Evolutionary conservation across 495 filamentous ascomycete genomes (phyloP), one percentile per base, ranked within the genome.

Genomic region (Podospora conica): DNA sequence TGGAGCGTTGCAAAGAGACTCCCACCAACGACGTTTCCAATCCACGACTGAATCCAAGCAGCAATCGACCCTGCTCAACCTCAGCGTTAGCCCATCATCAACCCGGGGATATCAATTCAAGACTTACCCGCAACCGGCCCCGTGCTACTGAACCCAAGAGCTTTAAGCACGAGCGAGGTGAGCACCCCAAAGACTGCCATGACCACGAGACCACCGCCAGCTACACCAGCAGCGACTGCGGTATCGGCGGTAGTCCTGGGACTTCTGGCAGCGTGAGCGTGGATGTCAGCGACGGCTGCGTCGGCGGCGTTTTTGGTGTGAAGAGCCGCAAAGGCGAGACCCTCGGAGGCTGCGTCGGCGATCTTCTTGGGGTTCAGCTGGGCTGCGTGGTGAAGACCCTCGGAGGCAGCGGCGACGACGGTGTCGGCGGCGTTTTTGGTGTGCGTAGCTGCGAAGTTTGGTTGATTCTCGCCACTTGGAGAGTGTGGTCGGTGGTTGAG

Each of bases 11-110:
- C 65, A 18, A 71, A 74, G 3, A n/a, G 2, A 25, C 69, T 68
- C 1, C 67, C 65, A 9, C 60, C 66, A 1, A 20, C 68, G 11
- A 70, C 66, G 21, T 70, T 69, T 20, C 69, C 68, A 59, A 70
- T 67, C 1, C 3, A 15, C 18, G 53, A 24, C 9, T 74, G 72
- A 6, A 40, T 24, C 2, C 40, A 56, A 0, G 72, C 67, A 3
- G 72, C 72, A 0, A 69, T n/a, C 0, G 69, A 66, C 6, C 59
- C 72, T 74, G 27, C 56, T n/a, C n/a, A 15, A 24, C 9, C 10
- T 18, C 18, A 5, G 0, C 5, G 9, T 63, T 15, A 63, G 48
- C 22, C 7, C 9, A 24, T 23, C 55, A 6, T 21, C 9, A 22
- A 2, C 55, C n/a, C 12, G 3, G 5, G 6, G 48, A 22, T 48